Evolutionary conservation across 768 basidiomycete species (phyloP).

Genomic region (Lyophyllum shimeji): DNA sequence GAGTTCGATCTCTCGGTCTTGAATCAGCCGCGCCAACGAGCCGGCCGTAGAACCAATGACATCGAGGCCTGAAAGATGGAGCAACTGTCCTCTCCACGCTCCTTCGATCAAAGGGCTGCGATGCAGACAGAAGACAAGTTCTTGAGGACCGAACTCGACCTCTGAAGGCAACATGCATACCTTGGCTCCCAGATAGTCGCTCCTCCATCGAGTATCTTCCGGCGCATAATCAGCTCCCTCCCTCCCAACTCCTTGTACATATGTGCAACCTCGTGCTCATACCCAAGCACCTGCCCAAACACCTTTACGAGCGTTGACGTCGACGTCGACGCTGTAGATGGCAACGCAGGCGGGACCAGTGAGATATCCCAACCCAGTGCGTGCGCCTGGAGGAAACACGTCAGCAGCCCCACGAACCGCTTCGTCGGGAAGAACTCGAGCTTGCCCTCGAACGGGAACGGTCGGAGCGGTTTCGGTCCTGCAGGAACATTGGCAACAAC

Average conservation of each 20-base stretch:
- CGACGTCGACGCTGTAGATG: conserved; percentile 62
- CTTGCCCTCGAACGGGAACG: conserved; percentile 42
- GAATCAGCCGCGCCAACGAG: conserved; percentile 55
- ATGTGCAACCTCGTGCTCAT: conserved; percentile 57
- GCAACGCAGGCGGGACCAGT: conserved; percentile 53
- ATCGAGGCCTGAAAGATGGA: conserved; percentile 62
- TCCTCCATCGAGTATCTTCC: conserved; percentile 55
- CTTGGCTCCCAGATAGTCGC: conserved; percentile 63
- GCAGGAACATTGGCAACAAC: conserved; percentile 44
- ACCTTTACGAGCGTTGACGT: conserved; percentile 54
- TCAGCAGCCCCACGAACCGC: conserved; percentile 57
- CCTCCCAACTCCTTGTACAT: conserved; percentile 72
- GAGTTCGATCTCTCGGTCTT: conserved; percentile 63
- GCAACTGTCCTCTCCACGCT: conserved; percentile 53
- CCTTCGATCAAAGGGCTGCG: conserved; percentile 44
- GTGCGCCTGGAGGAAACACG: conserved; percentile 61
- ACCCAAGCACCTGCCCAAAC: conserved; percentile 59
- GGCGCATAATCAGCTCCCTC: conserved; percentile 61
- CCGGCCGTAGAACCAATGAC: conserved; percentile 68
- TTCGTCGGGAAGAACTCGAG: conserved; percentile 45
- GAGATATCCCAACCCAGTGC: conserved; percentile 68
- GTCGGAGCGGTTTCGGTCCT: conserved; percentile 43
- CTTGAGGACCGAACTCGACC: neutral
- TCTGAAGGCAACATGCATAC: conserved; percentile 25
- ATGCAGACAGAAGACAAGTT: neutral